Evolutionary conservation across 176 grass and related monocot genomes (phyloP), one percentile per base, ranked within the genome.

Genomic region (Areca catechu): DNA sequence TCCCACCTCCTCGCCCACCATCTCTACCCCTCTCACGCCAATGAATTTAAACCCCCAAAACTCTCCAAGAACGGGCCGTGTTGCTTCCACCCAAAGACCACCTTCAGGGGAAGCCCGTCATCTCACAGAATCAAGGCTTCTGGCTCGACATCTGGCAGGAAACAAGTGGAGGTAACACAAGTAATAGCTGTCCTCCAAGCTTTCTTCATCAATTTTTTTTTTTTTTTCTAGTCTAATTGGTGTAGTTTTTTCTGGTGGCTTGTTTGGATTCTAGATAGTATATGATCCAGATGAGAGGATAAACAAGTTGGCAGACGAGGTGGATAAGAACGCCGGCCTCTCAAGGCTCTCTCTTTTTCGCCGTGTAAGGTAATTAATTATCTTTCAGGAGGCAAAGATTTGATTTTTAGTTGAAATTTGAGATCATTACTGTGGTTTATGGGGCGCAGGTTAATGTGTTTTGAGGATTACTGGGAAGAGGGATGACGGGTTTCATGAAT

Each of bases 381-480:
- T 66, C 50, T n/a, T 9, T 4, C 5, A 25, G 21, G 24, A 54
- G 23, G 25, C 61, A 60, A 48, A 49, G 49, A 18, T 21, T 57
- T 22, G 59, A 0, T 3, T 58, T 52, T n/a, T 10, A 24, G 12
- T 0, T 67, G 24, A 3, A 1, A 49, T 62, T 47, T 15, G 3
- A 30, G 20, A 49, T 51, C 19, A 75, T 5, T 21, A 5, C 19
- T 67, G 20, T 59, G 29, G 43, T 68, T 22, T 7, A 43, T 73
- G 7, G 24, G 3, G 5, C 77, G 54, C 67, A 98, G 93, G 80
- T 98, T 64, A 98, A 98, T 73, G 72, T 89, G 69, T 98, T 98
- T 78, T 98, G 72, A 88, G 93, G 78, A 89, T 98, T 75, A 98
- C 87, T 1, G 81, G 73, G 54, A 98, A 98, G 76, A 85, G 87